These are phyloP conservation scores for Cryptococcus sp. DNA, from an alignment of 1,284 basidiomycete genomes.

Conservation along the genomic window DNA sequence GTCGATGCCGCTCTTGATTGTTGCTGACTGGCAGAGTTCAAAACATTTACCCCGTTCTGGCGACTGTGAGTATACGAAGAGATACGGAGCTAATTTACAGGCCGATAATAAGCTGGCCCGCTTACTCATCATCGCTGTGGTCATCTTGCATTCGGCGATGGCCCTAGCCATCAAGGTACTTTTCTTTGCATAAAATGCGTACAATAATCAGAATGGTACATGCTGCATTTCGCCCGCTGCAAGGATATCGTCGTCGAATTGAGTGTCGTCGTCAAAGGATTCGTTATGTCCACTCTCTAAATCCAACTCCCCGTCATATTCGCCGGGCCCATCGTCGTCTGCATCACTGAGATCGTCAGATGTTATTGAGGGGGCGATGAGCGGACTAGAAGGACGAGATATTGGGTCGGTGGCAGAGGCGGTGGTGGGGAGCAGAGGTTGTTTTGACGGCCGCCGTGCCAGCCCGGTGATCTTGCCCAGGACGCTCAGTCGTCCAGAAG, in stretches of 20 bases:
- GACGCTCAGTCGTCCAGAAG: constrained; percentile 72
- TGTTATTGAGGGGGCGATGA: constrained; percentile 45
- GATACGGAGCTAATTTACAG: neutral
- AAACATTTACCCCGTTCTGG: constrained; percentile 86
- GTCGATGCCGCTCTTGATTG: constrained; percentile 20
- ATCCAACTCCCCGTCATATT: constrained; percentile 29
- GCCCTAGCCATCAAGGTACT: constrained; percentile 81
- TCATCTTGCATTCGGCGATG: constrained; percentile 68
- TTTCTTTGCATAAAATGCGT: constrained; percentile 71
- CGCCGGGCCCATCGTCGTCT: constrained; percentile 54
- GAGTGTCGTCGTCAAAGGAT: constrained; percentile 38
- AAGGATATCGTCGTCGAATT: constrained; percentile 75
- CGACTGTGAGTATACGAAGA: constrained; percentile 62
- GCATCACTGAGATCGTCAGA: constrained; percentile 55
- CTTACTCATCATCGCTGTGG: constrained; percentile 72
- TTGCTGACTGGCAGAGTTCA: constrained; percentile 53
- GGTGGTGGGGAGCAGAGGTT: constrained; percentile 32
- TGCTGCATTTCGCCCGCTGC: constrained; percentile 82
- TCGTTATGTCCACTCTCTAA: constrained; percentile 39
- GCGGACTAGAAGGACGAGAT: constrained; percentile 36
- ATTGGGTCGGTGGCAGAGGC: constrained; percentile 52
- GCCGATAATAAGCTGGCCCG: constrained; percentile 65
- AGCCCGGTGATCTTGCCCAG: constrained; percentile 77
- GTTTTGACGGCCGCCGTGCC: constrained; percentile 53
- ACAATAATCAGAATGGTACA: constrained; percentile 62